phyloP scores from a whole-genome alignment of 1,139 yeast species.

The Trichomonascaceae sp. region DNA sequence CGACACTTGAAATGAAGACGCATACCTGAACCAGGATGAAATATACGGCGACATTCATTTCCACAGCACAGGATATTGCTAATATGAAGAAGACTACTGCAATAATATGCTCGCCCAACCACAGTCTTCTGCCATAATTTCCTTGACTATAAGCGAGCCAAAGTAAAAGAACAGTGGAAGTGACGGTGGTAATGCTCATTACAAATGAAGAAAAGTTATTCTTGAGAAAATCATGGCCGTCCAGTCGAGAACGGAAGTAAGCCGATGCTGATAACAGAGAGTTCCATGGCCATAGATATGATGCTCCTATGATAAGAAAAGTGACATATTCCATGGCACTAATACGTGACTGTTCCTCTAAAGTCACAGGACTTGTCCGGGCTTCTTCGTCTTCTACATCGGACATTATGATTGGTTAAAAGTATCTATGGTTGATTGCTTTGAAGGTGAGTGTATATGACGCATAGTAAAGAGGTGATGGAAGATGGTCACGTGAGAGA shows the following conservation, averaged over 20 bases:
- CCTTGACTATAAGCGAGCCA: constrained; percentile 66
- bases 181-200: constrained; percentile 81
- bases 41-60: constrained; percentile 43
- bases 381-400: not conserved
- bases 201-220: constrained; percentile 70
- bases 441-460: not conserved
- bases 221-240: constrained; percentile 46
- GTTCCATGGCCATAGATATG: constrained; percentile 91
- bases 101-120: constrained; percentile 53
- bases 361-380: not conserved
- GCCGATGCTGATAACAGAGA: constrained; percentile 81
- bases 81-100: constrained; percentile 46
- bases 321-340: constrained; percentile 47
- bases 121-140: constrained; percentile 58
- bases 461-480: not conserved
- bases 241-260: constrained; percentile 65
- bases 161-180: constrained; percentile 56
- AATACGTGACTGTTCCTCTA: not conserved
- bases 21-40: constrained; percentile 40
- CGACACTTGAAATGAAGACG: constrained; percentile 38
- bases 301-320: constrained; percentile 57
- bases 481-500: not conserved
- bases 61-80: constrained; percentile 33
- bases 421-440: not conserved
- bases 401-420: not conserved